Evolutionary conservation across 2,329 filamentous ascomycete genomes (phyloP).

Genomic region (Xylaria arbuscula): DNA sequence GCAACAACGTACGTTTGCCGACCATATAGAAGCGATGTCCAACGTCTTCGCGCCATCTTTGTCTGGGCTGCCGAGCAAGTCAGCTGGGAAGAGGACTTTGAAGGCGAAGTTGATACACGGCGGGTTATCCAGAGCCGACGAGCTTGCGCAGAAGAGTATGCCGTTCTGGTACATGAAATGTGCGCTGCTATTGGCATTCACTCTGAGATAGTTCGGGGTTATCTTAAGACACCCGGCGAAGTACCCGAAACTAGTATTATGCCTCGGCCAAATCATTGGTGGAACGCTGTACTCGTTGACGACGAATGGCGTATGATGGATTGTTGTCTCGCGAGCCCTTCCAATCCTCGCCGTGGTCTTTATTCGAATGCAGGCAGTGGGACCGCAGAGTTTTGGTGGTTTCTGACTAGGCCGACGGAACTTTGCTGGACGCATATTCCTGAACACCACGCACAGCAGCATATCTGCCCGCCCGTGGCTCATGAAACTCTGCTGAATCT

Average conservation of each 20-base stretch:
- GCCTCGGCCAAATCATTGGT: slow-evolving; percentile 94
- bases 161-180: slow-evolving; percentile 90
- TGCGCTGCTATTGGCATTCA: slow-evolving; percentile 88
- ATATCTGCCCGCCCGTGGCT: slow-evolving; percentile 88
- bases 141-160: slow-evolving; percentile 89
- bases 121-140: slow-evolving; percentile 86
- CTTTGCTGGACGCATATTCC: slow-evolving; percentile 97
- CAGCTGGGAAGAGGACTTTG: slow-evolving; percentile 93
- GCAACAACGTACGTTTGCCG: slow-evolving; percentile 93
- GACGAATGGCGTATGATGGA: slow-evolving; percentile 97
- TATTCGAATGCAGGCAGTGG: slow-evolving; percentile 80
- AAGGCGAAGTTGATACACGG: slow-evolving; percentile 83
- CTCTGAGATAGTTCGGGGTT: slow-evolving; percentile 87
- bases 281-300: slow-evolving; percentile 94
- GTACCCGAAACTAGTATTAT: slow-evolving; percentile 81
- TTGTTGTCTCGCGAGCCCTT: slow-evolving; percentile 89
- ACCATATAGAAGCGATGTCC: slow-evolving; percentile 93
- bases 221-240: slow-evolving; percentile 91
- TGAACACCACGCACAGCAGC: slow-evolving; percentile 86
- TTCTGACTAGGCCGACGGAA: slow-evolving; percentile 87
- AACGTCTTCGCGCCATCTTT: slow-evolving; percentile 92
- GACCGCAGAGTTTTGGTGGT: slow-evolving; percentile 89
- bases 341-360: slow-evolving; percentile 80
- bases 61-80: slow-evolving; percentile 98
- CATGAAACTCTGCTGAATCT: slow-evolving; percentile 88